Conservation (phyloP, 495 filamentous ascomycete species). For the Aspergillus mulundensis region DNA sequence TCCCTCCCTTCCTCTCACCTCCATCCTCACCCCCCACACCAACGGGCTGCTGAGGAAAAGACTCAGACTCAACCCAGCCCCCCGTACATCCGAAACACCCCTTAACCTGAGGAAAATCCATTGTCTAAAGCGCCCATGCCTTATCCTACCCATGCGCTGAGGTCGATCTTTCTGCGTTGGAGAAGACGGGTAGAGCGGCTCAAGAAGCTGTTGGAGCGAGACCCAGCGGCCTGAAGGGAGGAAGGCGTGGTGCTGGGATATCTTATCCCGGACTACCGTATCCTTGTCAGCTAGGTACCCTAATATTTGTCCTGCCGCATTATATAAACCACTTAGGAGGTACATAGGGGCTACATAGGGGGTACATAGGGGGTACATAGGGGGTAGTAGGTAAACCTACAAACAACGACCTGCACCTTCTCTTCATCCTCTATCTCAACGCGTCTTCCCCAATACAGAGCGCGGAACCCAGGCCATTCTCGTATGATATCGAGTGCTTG, state of each 20-base stretch:
- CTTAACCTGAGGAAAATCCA: slow-evolving; percentile 19
- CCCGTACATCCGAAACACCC: slow-evolving; percentile 23
- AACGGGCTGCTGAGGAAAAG: too few relatives aligned
- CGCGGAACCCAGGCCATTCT: slow-evolving; percentile 17
- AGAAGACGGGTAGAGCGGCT: too few relatives aligned
- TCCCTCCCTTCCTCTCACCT: background rate
- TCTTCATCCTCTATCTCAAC: slow-evolving; percentile 13
- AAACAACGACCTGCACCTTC: slow-evolving; percentile 17
- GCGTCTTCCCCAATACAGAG: slow-evolving; percentile 22
- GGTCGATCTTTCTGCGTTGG: background rate
- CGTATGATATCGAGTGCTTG: slow-evolving; percentile 20
- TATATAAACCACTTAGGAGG: too few relatives aligned
- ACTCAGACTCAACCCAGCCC: slow-evolving; percentile 22
- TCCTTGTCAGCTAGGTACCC: too few relatives aligned
- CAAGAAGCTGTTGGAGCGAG: too few relatives aligned
- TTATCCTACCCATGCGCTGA: slow-evolving; percentile 18
- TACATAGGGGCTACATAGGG: too few relatives aligned
- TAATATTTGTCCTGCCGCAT: too few relatives aligned
- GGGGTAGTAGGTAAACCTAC: too few relatives aligned
- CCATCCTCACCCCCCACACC: slow-evolving; percentile 11
- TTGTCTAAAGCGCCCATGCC: slow-evolving; percentile 26
- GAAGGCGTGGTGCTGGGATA: slow-evolving; percentile 22
- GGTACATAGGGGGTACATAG: background rate
- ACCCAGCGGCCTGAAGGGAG: slow-evolving; percentile 17
- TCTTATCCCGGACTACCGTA: slow-evolving; percentile 16